Base-by-base conservation (phyloP, 1,284 basidiomycete species). In the Dichomitus squalens region DNA sequence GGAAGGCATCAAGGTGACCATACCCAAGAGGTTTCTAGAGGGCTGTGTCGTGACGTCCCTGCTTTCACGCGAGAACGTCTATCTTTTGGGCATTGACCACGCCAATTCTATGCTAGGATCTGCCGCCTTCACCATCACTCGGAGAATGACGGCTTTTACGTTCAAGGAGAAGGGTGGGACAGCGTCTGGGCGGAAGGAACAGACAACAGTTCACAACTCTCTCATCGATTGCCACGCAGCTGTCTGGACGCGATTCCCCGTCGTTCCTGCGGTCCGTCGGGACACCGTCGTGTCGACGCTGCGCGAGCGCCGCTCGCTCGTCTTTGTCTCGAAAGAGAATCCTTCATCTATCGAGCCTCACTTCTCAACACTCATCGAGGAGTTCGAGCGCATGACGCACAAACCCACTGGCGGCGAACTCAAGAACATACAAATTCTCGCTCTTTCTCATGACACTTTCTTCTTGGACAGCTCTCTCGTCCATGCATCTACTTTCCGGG, bases 191-290 rank as follows among this genome's bases (percentile, higher is more conserved):
- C 65, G 64, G 21, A 57, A 52, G 1, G 60, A 62, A 5, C 59
- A 58, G 7, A 49, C 35, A 20, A 59, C 78, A 0, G 58, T 63
- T 2, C 77, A 83, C 60, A 86, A 86, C 52, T 78, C 72, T 46
- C 69, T 87, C 7, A 68, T 87, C 7, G 82, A 85, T 55, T 85
- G 83, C 52, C 79, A 84, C 54, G 65, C 75, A 0, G 84, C 87
- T n/a, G 79, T 85, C 41, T 87, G 85, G 85, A 82, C 78, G 3
- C 79, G 84, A 2, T 87, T 84, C 64, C 85, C 86, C 0, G 84
- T 87, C 8, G 63, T 83, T 0, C 74, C 85, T 1, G 82, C 83
- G 0, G 76, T 87, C 31, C 75, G 75, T 39, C 74, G 82, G 3
- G 73, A 78, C 35, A 80, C 78, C 0, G 76, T 80, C 18, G 70